A percentile compares a stretch with the other conserved stretches of the same genome.
Conservation (phyloP, 495 filamentous ascomycete species). For the Immersiella caudata region DNA sequence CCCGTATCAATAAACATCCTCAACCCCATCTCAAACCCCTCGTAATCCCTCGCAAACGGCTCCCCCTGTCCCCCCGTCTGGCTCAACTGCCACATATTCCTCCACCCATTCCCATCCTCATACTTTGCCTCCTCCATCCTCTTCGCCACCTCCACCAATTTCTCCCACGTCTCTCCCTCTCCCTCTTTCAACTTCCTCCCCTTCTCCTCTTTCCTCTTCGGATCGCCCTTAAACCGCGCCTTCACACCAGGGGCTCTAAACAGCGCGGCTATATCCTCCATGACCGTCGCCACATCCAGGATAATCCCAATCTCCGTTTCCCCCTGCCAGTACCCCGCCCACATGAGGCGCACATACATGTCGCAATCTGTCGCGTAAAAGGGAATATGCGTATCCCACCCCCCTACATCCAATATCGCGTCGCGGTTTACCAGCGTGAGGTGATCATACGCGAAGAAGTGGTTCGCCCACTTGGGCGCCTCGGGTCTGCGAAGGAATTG, state of each 20-base stretch:
- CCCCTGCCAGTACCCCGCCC: conserved; percentile 54
- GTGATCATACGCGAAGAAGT: conserved; percentile 61
- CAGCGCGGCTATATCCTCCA: conserved; percentile 52
- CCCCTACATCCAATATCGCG: conserved; percentile 55
- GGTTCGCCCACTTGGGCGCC: conserved; percentile 52
- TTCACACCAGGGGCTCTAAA: conserved; percentile 40
- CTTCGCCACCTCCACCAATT: conserved; percentile 36
- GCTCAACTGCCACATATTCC: conserved; percentile 57
- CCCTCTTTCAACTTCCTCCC: conserved; percentile 21
- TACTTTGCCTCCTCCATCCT: conserved; percentile 45
- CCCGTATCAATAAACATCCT: conserved; percentile 20
- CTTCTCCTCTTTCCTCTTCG: conserved; percentile 28
- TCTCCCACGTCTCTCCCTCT: conserved; percentile 42
- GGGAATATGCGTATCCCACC: conserved; percentile 64
- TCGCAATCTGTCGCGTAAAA: conserved; percentile 57
- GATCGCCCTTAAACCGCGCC: conserved; percentile 38
- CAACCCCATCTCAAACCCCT: conserved; percentile 21
- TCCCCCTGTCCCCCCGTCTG: conserved; percentile 61
- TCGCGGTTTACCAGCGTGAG: conserved; percentile 59
- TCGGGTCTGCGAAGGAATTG: conserved; percentile 30
- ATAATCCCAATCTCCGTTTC: conserved; percentile 50
- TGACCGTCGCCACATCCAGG: conserved; percentile 50
- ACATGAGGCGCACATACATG: conserved; percentile 54
- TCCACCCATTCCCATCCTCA: conserved; percentile 28
- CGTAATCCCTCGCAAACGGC: conserved; percentile 57